Percentiles rank a stretch among this genome's conserved stretches.
These are phyloP conservation scores for Alternaria arborescens DNA, from an alignment of 2,329 filamentous ascomycete species.

Conservation along the genomic window DNA sequence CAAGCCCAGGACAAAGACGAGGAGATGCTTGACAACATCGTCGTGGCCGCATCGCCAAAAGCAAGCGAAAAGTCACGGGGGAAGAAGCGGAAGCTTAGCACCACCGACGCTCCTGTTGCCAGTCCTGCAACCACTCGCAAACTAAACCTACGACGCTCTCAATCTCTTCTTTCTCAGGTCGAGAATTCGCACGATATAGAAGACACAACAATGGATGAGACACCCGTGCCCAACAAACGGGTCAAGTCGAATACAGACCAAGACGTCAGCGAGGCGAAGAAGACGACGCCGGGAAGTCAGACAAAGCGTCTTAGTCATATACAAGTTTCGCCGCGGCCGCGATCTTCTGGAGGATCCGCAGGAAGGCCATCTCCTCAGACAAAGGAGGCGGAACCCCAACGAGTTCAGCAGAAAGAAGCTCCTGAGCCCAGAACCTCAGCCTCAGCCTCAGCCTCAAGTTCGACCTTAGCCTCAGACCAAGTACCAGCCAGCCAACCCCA, in stretches of 20 bases:
- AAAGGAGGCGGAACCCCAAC: not conserved
- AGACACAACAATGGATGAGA: conserved; percentile 36
- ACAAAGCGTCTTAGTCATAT: conserved; percentile 39
- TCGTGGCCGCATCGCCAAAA: conserved; percentile 40
- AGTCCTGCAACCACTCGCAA: conserved; percentile 35
- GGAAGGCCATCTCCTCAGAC: not conserved
- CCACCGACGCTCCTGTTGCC: conserved; percentile 7
- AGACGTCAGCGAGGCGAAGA: conserved; percentile 44
- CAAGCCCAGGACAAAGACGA: conserved; percentile 43
- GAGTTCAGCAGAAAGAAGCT: not conserved
- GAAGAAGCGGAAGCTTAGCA: conserved; percentile 32
- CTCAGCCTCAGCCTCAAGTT: too few relatives aligned
- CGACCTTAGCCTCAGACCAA: not conserved
- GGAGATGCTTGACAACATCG: conserved; percentile 52
- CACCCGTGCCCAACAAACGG: conserved; percentile 40
- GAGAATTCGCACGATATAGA: conserved; percentile 35
- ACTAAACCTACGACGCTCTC: conserved; percentile 36
- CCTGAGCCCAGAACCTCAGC: too few relatives aligned
- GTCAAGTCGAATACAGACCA: conserved; percentile 30
- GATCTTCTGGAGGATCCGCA: not conserved
- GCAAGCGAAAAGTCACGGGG: conserved; percentile 2
- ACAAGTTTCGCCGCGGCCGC: conserved; percentile 31
- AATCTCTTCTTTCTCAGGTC: conserved; percentile 41
- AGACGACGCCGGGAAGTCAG: conserved; percentile 14
- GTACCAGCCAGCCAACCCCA: not conserved